Evolutionary conservation across 768 basidiomycete genomes (phyloP), one percentile per base, ranked within the genome.

Genomic region (Suillus cothurnatus): DNA sequence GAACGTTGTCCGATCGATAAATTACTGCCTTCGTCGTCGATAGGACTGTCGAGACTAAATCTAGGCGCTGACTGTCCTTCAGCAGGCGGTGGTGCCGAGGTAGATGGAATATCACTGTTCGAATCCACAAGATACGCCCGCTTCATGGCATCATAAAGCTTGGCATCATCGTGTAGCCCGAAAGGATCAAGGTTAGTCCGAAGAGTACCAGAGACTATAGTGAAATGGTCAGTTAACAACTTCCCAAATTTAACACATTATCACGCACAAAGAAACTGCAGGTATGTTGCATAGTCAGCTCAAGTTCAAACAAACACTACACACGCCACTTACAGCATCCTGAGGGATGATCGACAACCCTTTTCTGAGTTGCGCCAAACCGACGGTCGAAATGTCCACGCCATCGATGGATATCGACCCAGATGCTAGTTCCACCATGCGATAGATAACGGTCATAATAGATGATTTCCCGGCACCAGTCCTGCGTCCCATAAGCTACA

Each of bases 391-490:
- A 49, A 94, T 88, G 72, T 98, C 91, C n/a, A 93, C 80, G 6
- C 85, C 93, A 74, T 97, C 95, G 66, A 97, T 86, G 28, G 78
- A 72, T 68, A 98, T 93, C 3, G 83, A 84, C 23, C 95, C 95
- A 9, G 86, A 86, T 0, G 84, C 77, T 28, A 92, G 80, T 71
- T 98, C 96, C 26, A 95, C 92, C 39, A 97, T 80, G 26, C 94
- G 87, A 78, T 89, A 96, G 0, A 97, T 80, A 6, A 92, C 89
- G 70, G 89, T 89, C 91, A 97, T 92, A 64, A 98, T 90, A 1
- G 92, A 92, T n/a, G 90, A 92, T 77, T 97, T 94, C 43, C 94
- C 94, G 0, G 94, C 94, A 58, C 94, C 94, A 19, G 94, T 95
- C 70, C 87, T 85, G 66, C 39, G 58, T 41, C 6, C 55, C 36